A percentile compares a stretch with the other conserved stretches of the same genome.
phyloP scores from a whole-genome alignment of 169 alveolate species.

The Plasmodium vinckei region DNA sequence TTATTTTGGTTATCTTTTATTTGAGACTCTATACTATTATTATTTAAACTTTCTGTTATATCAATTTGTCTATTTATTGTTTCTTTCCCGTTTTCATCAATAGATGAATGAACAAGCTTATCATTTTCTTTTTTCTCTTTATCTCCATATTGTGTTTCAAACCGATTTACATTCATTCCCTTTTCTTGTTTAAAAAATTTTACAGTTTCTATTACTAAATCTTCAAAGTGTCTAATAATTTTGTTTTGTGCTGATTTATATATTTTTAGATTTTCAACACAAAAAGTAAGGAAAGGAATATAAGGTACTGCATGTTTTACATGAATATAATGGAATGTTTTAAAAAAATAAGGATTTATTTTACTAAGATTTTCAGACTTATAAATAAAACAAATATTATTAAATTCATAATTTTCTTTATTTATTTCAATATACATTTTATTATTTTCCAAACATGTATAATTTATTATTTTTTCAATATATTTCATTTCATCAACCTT shows the following conservation, averaged over 20 bases:
- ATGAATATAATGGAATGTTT: slow-evolving; percentile 16
- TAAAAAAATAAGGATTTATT: slow-evolving; percentile 29
- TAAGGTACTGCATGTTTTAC: slow-evolving; percentile 33
- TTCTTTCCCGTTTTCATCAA: background rate
- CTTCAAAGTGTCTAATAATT: slow-evolving; percentile 35
- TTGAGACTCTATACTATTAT: background rate
- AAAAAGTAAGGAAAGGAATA: slow-evolving; percentile 17
- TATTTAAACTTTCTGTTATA: background rate
- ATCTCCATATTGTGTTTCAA: background rate
- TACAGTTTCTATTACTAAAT: slow-evolving; percentile 26
- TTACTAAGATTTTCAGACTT: slow-evolving; percentile 9
- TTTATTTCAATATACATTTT: slow-evolving; percentile 22
- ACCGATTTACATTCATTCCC: background rate
- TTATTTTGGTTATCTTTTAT: background rate
- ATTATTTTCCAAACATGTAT: slow-evolving; percentile 29
- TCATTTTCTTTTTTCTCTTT: background rate
- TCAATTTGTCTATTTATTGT: background rate
- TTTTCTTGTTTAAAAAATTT: slow-evolving; percentile 31
- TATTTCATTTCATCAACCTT: slow-evolving; percentile 4
- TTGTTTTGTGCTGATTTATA: slow-evolving; percentile 31
- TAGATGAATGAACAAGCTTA: background rate
- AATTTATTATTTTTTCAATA: slow-evolving; percentile 28
- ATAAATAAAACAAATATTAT: slow-evolving; percentile 24
- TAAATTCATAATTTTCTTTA: background rate
- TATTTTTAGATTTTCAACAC: slow-evolving; percentile 23